Base-by-base conservation (phyloP, 805 yeast genomes). In the Yarrowia divulgata region DNA sequence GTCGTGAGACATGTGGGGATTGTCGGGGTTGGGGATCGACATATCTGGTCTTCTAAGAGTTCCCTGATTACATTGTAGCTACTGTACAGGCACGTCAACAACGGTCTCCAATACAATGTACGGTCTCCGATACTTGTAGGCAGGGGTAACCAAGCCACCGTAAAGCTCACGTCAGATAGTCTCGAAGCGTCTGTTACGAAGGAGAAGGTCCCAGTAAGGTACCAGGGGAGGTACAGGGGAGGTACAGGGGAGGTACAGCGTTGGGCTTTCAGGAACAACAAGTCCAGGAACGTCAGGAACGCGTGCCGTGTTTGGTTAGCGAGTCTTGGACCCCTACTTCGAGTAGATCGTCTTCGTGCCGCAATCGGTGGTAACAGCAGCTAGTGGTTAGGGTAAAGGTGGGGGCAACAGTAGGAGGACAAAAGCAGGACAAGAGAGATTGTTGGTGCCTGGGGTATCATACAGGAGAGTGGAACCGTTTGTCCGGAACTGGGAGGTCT, bases 211-310 rank as follows among this genome's bases (percentile, higher is more conserved):
- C 29, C 29, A 23, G 29, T 23, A 16, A 50, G 57, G 57, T 50
- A 50, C 57, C 58, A 35, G 55, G 55, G 39, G 29, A 23, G 29
- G 29, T 2, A 23, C 54, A n/a, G n/a, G n/a, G n/a, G n/a, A 50
- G 57, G 57, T 50, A 50, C 57, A 35, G 55, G 55, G 39, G 29
- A 23, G 29, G 29, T 2, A 23, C 54, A 29, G 5, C 3, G 6
- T 14, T n/a, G 14, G 23, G 9, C 35, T 16, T 9, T 18, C 57
- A 50, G 57, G 57, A n/a, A 50, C 57, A 14, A 6, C 19, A 19
- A 16, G 45, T 14, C 60, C 45, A 54, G 60, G 60, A 54, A 54
- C 60, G 45, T 54, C 60, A 54, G 60, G 60, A 54, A 54, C 60
- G 45, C 60, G 60, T 35, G 35, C 45, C 60, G 60, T 37, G 60